Evolutionary conservation across 2,329 filamentous ascomycete species (phyloP).

Genomic region (Atkinsonella hypoxylon): DNA sequence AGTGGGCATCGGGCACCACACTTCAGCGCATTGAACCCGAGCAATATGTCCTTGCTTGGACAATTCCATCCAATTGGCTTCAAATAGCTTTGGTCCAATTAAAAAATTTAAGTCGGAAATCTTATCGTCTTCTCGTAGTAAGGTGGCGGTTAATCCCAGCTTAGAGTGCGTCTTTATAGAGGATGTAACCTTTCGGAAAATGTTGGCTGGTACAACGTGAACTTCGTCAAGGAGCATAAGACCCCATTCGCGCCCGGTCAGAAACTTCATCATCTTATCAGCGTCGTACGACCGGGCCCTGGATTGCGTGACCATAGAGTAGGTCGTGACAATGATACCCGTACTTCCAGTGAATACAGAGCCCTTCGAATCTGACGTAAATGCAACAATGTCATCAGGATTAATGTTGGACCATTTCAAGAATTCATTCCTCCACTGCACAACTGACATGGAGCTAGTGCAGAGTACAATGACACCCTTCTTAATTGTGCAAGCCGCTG

Average conservation of each 20-base stretch:
- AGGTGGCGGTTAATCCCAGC: conserved; percentile 82
- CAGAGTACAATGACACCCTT: conserved; percentile 92
- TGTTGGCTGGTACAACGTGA: conserved; percentile 91
- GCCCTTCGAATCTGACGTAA: conserved; percentile 87
- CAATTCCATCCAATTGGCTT: conserved; percentile 98
- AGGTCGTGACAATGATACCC: conserved; percentile 93
- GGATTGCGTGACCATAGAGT: conserved; percentile 96
- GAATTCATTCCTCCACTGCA: conserved; percentile 95
- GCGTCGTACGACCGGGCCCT: conserved; percentile 82
- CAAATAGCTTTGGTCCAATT: conserved; percentile 93
- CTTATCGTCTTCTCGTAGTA: conserved; percentile 95
- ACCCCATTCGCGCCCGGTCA: conserved; percentile 85
- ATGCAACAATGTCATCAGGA: conserved; percentile 84
- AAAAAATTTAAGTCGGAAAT: conserved; percentile 95
- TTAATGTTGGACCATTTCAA: conserved; percentile 96
- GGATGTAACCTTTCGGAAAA: conserved; percentile 89
- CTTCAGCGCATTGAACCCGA: conserved; percentile 92
- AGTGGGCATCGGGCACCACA: conserved; percentile 98
- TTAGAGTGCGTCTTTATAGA: conserved; percentile 93
- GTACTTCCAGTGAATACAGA: conserved; percentile 70
- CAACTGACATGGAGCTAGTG: conserved; percentile 94
- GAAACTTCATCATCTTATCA: conserved; percentile 94
- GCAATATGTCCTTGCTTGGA: conserved; percentile 96
- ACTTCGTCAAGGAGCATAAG: conserved; percentile 96
- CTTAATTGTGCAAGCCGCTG: conserved; percentile 93